Evolutionary conservation across 805 yeast species (phyloP).

Genomic region (Yarrowia sp.): DNA sequence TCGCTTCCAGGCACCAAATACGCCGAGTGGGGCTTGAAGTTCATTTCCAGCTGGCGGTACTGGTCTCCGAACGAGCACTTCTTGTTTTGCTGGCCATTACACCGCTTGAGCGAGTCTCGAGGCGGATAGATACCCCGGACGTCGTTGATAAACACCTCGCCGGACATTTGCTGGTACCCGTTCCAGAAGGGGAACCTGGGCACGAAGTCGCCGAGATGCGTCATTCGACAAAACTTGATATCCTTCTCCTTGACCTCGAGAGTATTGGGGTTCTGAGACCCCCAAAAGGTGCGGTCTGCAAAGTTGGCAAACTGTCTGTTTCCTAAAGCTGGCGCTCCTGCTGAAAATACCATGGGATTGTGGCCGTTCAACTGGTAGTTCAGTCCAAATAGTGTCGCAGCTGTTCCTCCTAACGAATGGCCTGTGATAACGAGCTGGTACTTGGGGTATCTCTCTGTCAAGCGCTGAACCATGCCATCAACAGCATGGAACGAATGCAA

Average conservation of each 20-base stretch:
- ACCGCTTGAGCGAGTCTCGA: neutral
- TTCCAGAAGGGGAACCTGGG: constrained; percentile 30
- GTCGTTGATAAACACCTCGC: constrained; percentile 25
- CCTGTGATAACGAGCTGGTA: constrained; percentile 22
- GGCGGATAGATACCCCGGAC: constrained; percentile 22
- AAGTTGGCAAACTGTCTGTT: constrained; percentile 29
- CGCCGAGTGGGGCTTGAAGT: constrained; percentile 26
- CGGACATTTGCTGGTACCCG: constrained; percentile 37
- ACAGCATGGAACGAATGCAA: constrained; percentile 6
- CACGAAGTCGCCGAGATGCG: constrained; percentile 17
- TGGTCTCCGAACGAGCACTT: constrained; percentile 32
- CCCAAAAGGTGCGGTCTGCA: constrained; percentile 29
- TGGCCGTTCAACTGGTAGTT: constrained; percentile 8
- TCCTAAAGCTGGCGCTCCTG: constrained; percentile 17
- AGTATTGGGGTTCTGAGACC: constrained; percentile 16
- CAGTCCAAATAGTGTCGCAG: constrained; percentile 29
- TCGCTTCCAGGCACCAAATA: constrained; percentile 31
- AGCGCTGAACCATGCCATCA: constrained; percentile 1
- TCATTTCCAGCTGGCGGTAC: constrained; percentile 28
- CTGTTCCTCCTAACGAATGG: constrained; percentile 22
- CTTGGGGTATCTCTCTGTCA: neutral
- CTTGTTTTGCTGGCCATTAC: constrained; percentile 22
- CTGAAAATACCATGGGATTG: constrained; percentile 1
- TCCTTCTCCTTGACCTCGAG: neutral
- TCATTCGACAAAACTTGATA: constrained; percentile 1